These are phyloP conservation scores for Colletotrichum limetticola DNA, from an alignment of 2,329 filamentous ascomycete species.

Conservation along the genomic window DNA sequence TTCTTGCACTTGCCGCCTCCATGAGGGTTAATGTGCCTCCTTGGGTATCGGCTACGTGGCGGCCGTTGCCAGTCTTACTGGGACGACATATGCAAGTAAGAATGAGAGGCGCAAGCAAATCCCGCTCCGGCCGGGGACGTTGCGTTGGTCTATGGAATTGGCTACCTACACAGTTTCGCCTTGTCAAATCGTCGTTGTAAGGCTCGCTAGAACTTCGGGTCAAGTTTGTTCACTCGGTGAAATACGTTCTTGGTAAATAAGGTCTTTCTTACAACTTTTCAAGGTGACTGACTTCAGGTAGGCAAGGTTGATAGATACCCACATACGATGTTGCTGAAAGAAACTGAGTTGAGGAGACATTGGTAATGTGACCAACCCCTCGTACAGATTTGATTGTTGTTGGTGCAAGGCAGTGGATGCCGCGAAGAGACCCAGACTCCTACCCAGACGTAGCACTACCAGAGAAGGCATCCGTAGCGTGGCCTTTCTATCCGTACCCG, in stretches of 20 bases:
- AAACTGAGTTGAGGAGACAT: background rate
- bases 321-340: background rate
- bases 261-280: background rate
- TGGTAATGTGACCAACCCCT: background rate
- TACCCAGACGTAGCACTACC: background rate
- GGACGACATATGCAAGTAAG: slow-evolving; percentile 14
- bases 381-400: slow-evolving; percentile 1
- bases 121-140: background rate
- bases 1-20: slow-evolving; percentile 5
- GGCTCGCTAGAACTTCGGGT: background rate
- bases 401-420: slow-evolving; percentile 12
- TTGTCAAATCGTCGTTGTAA: background rate
- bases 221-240: background rate
- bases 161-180: background rate
- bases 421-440: background rate
- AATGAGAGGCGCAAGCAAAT: background rate
- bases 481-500: background rate
- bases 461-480: background rate
- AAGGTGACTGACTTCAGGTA: background rate
- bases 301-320: no score
- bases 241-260: background rate
- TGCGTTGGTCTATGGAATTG: background rate
- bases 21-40: background rate
- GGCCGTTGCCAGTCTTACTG: slow-evolving; percentile 20
- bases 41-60: slow-evolving; percentile 1